phyloP scores from a whole-genome alignment of 768 basidiomycete species.

The Phaffia australis region DNA sequence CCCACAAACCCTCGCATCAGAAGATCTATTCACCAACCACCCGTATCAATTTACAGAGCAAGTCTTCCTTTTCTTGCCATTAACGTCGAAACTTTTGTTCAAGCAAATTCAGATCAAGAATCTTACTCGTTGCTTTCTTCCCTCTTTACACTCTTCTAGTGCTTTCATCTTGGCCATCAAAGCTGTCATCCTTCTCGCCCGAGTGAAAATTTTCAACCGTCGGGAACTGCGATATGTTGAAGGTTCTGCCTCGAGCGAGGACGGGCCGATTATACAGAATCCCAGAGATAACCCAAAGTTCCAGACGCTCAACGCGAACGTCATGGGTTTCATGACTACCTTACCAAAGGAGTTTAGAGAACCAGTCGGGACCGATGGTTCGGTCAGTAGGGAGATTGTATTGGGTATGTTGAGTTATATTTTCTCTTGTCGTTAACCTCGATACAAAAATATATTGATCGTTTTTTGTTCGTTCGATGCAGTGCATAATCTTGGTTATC shows the following conservation, averaged over 20 bases:
- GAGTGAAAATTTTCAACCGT: conserved; percentile 24
- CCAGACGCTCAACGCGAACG: conserved; percentile 18
- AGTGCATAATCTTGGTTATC: too few species aligned
- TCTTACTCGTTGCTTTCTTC: not conserved
- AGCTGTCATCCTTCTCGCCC: conserved; percentile 16
- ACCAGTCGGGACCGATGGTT: not conserved
- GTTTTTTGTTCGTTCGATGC: too few species aligned
- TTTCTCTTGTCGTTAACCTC: too few species aligned
- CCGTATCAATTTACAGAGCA: conserved; percentile 18
- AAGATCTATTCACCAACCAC: conserved; percentile 21
- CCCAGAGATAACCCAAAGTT: conserved; percentile 4
- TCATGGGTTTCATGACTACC: conserved; percentile 5
- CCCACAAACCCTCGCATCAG: conserved; percentile 18
- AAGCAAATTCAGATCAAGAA: not conserved
- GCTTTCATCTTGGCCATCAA: conserved; percentile 21
- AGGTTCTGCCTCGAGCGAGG: not conserved
- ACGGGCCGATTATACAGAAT: not conserved
- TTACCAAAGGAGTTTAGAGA: conserved; percentile 7
- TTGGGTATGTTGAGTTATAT: too few species aligned
- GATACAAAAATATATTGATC: too few species aligned
- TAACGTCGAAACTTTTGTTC: too few species aligned
- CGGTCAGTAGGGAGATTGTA: too few species aligned
- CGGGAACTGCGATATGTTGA: conserved; percentile 13
- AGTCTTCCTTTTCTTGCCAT: not conserved
- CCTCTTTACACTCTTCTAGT: not conserved